Evolutionary conservation across 2,329 filamentous ascomycete genomes (phyloP).

Genomic region (Pseudohalonectria lignicola): DNA sequence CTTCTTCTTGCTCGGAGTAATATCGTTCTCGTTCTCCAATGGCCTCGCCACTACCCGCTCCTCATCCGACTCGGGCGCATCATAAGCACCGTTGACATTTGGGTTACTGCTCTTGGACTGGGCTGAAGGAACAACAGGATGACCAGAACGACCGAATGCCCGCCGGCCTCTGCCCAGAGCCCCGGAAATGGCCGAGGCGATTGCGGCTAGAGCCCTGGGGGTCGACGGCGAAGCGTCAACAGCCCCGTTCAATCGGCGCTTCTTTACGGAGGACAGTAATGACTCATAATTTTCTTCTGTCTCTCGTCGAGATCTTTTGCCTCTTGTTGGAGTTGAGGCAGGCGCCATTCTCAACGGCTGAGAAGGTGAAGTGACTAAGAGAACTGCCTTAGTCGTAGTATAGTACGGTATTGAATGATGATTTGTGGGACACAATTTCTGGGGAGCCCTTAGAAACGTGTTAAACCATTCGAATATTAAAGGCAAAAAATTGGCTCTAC

Average conservation of each 20-base stretch:
- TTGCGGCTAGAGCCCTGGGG: conserved; percentile 8
- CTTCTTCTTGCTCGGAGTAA: neutral
- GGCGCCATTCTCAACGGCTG: neutral
- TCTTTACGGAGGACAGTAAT: conserved; percentile 5
- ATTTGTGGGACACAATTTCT: too few species aligned
- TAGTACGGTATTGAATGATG: too few species aligned
- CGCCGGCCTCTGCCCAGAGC: too few species aligned
- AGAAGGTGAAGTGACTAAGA: neutral
- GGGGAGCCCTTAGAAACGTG: neutral
- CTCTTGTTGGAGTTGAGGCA: neutral
- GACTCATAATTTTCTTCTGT: neutral
- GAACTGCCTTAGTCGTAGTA: too few species aligned
- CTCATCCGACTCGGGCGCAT: conserved; percentile 13
- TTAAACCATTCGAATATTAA: neutral
- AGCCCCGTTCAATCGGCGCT: conserved; percentile 6
- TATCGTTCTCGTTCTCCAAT: neutral
- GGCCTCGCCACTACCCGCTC: conserved; percentile 4
- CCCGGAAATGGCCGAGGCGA: conserved; percentile 10
- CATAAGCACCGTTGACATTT: too few species aligned
- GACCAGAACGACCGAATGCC: too few species aligned
- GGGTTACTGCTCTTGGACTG: too few species aligned
- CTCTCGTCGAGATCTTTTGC: neutral
- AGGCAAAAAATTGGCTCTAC: too few species aligned
- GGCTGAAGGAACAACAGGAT: too few species aligned
- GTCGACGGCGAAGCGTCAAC: conserved; percentile 9